These are phyloP conservation scores for Heliosperma pusillum DNA, from an alignment of 148 eudicot species.

Conservation along the genomic window DNA sequence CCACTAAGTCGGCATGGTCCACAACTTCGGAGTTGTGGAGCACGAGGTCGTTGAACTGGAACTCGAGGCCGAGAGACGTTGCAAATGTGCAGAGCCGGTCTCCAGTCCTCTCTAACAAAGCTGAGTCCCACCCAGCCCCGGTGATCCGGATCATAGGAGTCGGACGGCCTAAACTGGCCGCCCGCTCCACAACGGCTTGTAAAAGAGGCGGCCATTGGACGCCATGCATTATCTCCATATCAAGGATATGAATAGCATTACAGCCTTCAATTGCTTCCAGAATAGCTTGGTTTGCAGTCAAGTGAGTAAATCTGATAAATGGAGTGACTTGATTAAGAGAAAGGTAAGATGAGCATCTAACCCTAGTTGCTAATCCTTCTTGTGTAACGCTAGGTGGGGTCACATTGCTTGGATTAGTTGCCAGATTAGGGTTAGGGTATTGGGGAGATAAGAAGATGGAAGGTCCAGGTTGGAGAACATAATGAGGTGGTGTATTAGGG, in stretches of 20 bases:
- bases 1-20: slow-evolving; percentile 23
- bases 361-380: not conserved
- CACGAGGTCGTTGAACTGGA: slow-evolving; percentile 33
- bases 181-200: slow-evolving; percentile 63
- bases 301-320: slow-evolving; percentile 67
- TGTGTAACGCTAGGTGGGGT: not conserved
- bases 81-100: slow-evolving; percentile 69
- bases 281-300: slow-evolving; percentile 92
- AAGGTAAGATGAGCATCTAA: slow-evolving; percentile 48
- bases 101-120: slow-evolving; percentile 53
- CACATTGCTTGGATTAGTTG: slow-evolving; percentile 4
- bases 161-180: slow-evolving; percentile 24
- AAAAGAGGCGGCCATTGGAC: slow-evolving; percentile 92
- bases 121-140: slow-evolving; percentile 51
- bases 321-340: slow-evolving; percentile 77
- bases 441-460: slow-evolving; percentile 11
- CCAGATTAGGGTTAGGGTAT: slow-evolving; percentile 1
- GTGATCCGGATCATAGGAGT: slow-evolving; percentile 59
- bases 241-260: slow-evolving; percentile 61
- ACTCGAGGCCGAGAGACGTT: slow-evolving; percentile 46
- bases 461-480: slow-evolving; percentile 15
- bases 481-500: slow-evolving; percentile 23
- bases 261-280: slow-evolving; percentile 58
- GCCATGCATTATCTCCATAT: slow-evolving; percentile 86
- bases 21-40: slow-evolving; percentile 30